Evolutionary conservation across 2,329 filamentous ascomycete species (phyloP), one percentile per base, ranked within the genome.

Genomic region (Neodidymelliopsis sp.): DNA sequence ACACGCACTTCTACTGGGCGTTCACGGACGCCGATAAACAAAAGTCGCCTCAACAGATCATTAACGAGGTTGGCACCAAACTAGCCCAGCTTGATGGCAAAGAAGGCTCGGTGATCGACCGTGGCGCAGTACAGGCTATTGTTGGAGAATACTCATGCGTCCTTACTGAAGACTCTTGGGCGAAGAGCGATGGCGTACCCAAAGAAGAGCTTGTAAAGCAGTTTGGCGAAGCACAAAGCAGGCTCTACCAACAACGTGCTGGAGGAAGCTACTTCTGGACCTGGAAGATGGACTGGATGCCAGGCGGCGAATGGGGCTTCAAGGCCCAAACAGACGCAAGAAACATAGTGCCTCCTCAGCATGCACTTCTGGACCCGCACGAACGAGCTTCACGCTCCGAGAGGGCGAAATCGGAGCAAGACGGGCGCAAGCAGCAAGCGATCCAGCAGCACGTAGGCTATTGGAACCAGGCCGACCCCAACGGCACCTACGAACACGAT

Each of bases 261-360:
- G 79, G 78, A 2, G 83, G 82, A 1, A 74, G 74, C 23, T 84
- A 79, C 59, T 85, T 85, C 70, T 84, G 82, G 83, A 84, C 82
- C 0, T 81, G 75, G 60, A 82, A 82, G 44, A 84, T 84, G 81
- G 76, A 82, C 54, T 84, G 82, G 81, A 82, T 82, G 76, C 76
- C 78, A n/a, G 82, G 81, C 10, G 82, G 81, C 10, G 82, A 83
- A 64, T 85, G 83, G 83, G 82, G 82, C 0, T 84, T 85, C 67
- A 74, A 75, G 15, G 74, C 79, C 27, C 80, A 82, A 67, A 76
- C 73, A 7, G 75, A 79, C 16, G 74, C 73, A 16, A 67, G 71
- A 2, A 60, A 59, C 75, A 81, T 25, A 42, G 57, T 27, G 63
- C 71, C 43, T 65, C 80, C 45, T 57, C 57, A 1, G 56, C 81